Evolutionary conservation across 768 basidiomycete species (phyloP), one percentile per base, ranked within the genome.

Genomic region (Calocybe indica): DNA sequence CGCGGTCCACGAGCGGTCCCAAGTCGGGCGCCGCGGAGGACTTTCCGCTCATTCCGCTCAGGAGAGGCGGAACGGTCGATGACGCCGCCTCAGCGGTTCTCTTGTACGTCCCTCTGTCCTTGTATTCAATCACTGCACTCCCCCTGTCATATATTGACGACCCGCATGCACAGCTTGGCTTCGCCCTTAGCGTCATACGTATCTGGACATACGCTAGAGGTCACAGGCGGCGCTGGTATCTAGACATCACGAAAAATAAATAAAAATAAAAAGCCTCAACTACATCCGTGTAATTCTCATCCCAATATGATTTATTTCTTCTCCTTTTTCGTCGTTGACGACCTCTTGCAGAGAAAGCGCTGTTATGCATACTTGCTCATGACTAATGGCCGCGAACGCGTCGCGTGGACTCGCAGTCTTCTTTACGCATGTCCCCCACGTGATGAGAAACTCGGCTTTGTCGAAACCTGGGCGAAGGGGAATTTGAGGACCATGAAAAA

Each of bases 101-200:
- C 11, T 92, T 92, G 87, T 89, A 65, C 58, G 85, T 78, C 2
- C 43, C 33, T 12, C 45, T 38, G 31, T 44, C 6, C 46, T 51
- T 51, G 54, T 45, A 9, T 36, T 45, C 22, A 22, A 22, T 22
- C 22, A 22, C 22, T 22, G 22, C 2, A 4, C 4, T 4, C 22
- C 4, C 22, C 22, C 22, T 22, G 22, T 53, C 42, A 10, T 29
- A 14, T 46, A 22, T 45, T 52, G 22, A 29, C 45, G 34, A 45
- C 44, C 0, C 15, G n/a, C n/a, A 41, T 8, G 22, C 37, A 15
- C 54, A 88, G 86, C 76, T 71, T 92, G 52, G 80, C 80, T 0
- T 88, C 85, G 10, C 87, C 87, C 7, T 68, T 92, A 15, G 85
- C 88, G 10, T 80, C 83, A 3, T 92, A 87, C 59, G 83, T 92